Base-by-base conservation (phyloP, 768 basidiomycete genomes). In the Suillus americanus region DNA sequence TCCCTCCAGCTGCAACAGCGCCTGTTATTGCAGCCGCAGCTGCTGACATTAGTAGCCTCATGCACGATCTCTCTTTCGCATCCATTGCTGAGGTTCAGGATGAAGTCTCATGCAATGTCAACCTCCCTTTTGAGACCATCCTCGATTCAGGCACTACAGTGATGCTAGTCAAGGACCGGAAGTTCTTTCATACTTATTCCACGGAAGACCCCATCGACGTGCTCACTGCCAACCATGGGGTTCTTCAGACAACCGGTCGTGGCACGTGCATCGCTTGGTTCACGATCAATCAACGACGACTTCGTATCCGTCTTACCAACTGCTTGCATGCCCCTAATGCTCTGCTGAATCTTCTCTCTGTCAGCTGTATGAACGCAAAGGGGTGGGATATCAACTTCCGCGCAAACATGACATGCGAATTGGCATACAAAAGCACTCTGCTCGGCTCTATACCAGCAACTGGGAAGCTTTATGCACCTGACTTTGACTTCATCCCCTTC, bases 341-440 rank as follows among this genome's bases (percentile, higher is more conserved):
- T 0, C 3, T 50, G 14, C 25, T 50, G 3, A 50, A 50, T 2
- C 25, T 50, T 2, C 25, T 50, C 0, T 50, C 48, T 1, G 25
- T 50, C 6, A 50, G 48, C 2, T 25, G 48, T 3, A 50, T 50
- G 48, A 50, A 50, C 1, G 6, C 48, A 0, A 50, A 50, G 13
- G 48, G 25, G 0, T 50, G 48, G 48, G 48, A 50, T 8, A 0
- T 50, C 14, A 50, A 28, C 7, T 50, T 50, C 1, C 25, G 3
- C 1, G 2, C 25, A 0, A 4, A 50, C 14, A 50, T 50, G 46
- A 48, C 23, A 0, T 48, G 46, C 5, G 13, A 48, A 1, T 13
- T 48, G 1, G 5, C 5, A 1, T 48, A 13, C 13, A 13, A 23
- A 1, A 4, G 23, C 0, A 5, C 2, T 6, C 2, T 1, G 1